Conservation (phyloP, 805 yeast genomes). For the Candida ponderosae region DNA sequence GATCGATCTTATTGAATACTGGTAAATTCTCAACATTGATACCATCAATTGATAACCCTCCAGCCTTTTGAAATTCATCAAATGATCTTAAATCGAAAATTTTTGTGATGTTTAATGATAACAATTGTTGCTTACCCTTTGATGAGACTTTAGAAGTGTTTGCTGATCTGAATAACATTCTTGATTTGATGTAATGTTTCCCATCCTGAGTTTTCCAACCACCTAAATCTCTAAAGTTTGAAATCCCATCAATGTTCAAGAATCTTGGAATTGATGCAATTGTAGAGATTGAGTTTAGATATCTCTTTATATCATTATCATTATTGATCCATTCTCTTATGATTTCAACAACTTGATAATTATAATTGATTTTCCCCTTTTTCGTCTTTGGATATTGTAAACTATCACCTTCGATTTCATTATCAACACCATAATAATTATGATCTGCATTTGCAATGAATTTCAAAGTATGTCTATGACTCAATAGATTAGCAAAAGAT, state of each 20-base stretch:
- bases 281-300: slow-evolving; percentile 27
- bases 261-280: slow-evolving; percentile 44
- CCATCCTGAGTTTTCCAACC: slow-evolving; percentile 46
- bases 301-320: slow-evolving; percentile 45
- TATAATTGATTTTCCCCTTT: slow-evolving; percentile 50
- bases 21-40: slow-evolving; percentile 47
- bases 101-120: slow-evolving; percentile 36
- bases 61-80: slow-evolving; percentile 42
- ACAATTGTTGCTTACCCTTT: slow-evolving; percentile 34
- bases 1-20: slow-evolving; percentile 42
- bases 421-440: slow-evolving; percentile 54
- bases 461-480: slow-evolving; percentile 45
- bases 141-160: slow-evolving; percentile 44
- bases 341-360: slow-evolving; percentile 38
- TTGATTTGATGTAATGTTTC: slow-evolving; percentile 39
- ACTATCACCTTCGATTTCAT: slow-evolving; percentile 25
- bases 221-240: slow-evolving; percentile 75
- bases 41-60: slow-evolving; percentile 37
- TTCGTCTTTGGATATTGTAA: slow-evolving; percentile 36
- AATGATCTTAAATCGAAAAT: slow-evolving; percentile 64
- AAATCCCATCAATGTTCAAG: slow-evolving; percentile 57
- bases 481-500: slow-evolving; percentile 47
- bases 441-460: slow-evolving; percentile 72
- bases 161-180: slow-evolving; percentile 57
- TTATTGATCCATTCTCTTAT: slow-evolving; percentile 42